phyloP scores from a whole-genome alignment of 1,139 yeast species.

The Kodamaea ohmeri region DNA sequence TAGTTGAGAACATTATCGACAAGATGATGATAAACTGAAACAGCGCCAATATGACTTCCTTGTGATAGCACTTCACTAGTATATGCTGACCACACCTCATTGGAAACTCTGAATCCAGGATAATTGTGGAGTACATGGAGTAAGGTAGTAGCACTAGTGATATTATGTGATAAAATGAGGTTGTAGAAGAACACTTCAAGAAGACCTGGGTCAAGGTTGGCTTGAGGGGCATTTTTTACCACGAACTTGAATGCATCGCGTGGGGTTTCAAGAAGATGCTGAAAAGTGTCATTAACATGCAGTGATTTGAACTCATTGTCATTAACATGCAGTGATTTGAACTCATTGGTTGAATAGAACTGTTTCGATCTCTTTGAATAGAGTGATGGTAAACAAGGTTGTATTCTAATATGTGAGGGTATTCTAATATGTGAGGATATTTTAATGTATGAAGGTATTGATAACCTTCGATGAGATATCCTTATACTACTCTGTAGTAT shows the following conservation, averaged over 20 bases:
- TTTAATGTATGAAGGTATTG: too few species aligned
- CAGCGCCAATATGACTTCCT: constrained; percentile 33
- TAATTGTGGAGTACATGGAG: constrained; percentile 19
- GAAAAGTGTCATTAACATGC: too few species aligned
- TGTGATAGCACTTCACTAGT: constrained; percentile 25
- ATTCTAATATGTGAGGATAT: too few species aligned
- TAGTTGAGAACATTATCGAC: constrained; percentile 27
- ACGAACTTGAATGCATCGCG: constrained; percentile 11
- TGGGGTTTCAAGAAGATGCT: background rate
- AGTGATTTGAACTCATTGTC: too few species aligned
- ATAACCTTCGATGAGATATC: too few species aligned
- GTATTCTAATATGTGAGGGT: too few species aligned
- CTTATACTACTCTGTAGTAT: too few species aligned
- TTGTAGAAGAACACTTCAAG: constrained; percentile 24
- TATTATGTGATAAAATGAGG: constrained; percentile 17
- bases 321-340: too few species aligned
- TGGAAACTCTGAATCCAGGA: constrained; percentile 24
- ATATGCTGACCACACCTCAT: constrained; percentile 37
- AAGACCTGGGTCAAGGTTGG: background rate
- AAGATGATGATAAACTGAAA: constrained; percentile 36
- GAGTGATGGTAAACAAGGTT: too few species aligned
- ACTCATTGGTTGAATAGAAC: too few species aligned
- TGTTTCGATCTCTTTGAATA: too few species aligned
- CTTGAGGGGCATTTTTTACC: constrained; percentile 9
- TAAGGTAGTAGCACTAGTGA: constrained; percentile 24